Evolutionary conservation across 2,329 filamentous ascomycete species (phyloP), one percentile per base, ranked within the genome.

Genomic region (Ambrosiella cleistominuta): DNA sequence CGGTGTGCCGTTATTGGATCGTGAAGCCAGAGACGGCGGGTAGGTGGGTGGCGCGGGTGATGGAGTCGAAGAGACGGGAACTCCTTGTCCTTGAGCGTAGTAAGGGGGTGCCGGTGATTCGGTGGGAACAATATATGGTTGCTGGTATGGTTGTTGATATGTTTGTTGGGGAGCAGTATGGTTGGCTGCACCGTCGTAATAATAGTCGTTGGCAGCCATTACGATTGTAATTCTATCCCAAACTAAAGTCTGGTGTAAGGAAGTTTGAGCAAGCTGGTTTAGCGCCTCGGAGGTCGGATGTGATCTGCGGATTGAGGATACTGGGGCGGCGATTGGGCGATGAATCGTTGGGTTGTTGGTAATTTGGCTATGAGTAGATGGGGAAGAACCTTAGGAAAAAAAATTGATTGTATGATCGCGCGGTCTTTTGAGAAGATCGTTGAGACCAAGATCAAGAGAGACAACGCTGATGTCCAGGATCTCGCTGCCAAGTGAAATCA

Each of bases 11-110:
- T 38, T 56, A 15, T 52, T 52, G 64, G 60, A 67, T 64, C 59
- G 68, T 66, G 64, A 62, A 61, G 62, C 61, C 63, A 61, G 49
- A 57, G 61, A 59, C 19, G 60, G 56, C 51, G 58, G 58, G 35
- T 60, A 60, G 8, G 54, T 45, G 19, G 58, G 58, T 11, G 58
- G 58, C 27, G 54, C 53, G 8, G 57, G 57, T 54, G 58, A 42
- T 42, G 58, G 39, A 44, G 58, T 40, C 39, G 52, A 39, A 35
- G 58, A 47, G 13, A 54, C 36, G 12, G 45, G 59, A 13, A 45
- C 54, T 8, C 51, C 44, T 49, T 58, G 52, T 54, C 59, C 54
- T 54, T 56, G 51, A 54, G 62, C 37, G 56, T 62, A 56, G 60
- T 56, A 57, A 49, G 55, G 53, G 35, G 58, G 54, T 19, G 45